Percentiles rank a stretch among this genome's conserved stretches.
phyloP scores from a whole-genome alignment of 495 filamentous ascomycete species.

The Peziza echinospora region DNA sequence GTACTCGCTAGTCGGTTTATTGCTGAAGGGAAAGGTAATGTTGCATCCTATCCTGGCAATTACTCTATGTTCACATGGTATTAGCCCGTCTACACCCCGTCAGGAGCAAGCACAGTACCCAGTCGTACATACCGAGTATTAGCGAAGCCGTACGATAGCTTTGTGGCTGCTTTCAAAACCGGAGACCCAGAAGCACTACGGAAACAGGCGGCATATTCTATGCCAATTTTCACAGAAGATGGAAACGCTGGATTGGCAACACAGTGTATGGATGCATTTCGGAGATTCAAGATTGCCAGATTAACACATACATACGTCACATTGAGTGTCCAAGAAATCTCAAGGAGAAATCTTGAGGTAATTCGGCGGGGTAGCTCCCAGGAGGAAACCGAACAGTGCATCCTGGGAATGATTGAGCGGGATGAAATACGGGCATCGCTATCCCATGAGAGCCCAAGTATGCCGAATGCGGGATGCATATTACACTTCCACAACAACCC shows the following conservation, averaged over 20 bases:
- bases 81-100: slow-evolving; percentile 25
- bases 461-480: slow-evolving; percentile 13
- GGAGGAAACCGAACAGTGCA: slow-evolving; percentile 16
- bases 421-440: slow-evolving; percentile 18
- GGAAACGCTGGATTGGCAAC: slow-evolving; percentile 16
- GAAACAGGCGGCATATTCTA: slow-evolving; percentile 12
- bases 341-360: slow-evolving; percentile 17
- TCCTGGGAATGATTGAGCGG: slow-evolving; percentile 20
- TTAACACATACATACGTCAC: slow-evolving; percentile 19
- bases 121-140: slow-evolving; percentile 36
- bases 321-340: slow-evolving; percentile 17
- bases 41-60: neutral
- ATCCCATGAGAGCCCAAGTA: slow-evolving; percentile 12
- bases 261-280: slow-evolving; percentile 19
- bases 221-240: slow-evolving; percentile 16
- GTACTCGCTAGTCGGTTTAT: slow-evolving; percentile 59
- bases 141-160: slow-evolving; percentile 45
- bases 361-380: slow-evolving; percentile 16
- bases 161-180: slow-evolving; percentile 46
- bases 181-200: slow-evolving; percentile 26
- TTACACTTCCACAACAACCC: slow-evolving; percentile 18
- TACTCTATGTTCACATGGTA: slow-evolving; percentile 8
- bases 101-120: slow-evolving; percentile 25
- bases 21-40: slow-evolving; percentile 43
- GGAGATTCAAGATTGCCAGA: slow-evolving; percentile 15